Evolutionary conservation across 2,329 filamentous ascomycete genomes (phyloP).

Genomic region (Apiospora aurea): DNA sequence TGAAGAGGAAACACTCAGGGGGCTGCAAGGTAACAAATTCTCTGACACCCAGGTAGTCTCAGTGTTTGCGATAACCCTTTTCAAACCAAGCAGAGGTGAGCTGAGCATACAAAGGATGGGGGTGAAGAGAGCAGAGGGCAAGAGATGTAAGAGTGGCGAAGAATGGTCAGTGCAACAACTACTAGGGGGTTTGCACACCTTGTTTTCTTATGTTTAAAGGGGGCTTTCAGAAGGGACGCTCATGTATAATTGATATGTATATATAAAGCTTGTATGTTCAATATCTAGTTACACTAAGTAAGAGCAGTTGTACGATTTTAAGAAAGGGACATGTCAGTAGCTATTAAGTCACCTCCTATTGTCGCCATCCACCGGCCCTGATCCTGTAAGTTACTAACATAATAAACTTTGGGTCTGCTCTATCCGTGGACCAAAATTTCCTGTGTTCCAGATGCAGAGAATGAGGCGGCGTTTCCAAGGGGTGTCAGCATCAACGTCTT

Average conservation of each 20-base stretch:
- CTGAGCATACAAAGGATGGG: not conserved
- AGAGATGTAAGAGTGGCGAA: not conserved
- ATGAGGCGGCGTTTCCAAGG: not conserved
- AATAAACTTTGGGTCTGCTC: too few species aligned
- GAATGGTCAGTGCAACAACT: not conserved
- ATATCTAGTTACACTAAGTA: not conserved
- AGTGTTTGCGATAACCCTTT: not conserved
- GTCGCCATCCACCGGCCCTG: not conserved
- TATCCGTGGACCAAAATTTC: too few species aligned
- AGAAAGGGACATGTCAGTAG: not conserved
- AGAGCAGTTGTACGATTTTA: not conserved
- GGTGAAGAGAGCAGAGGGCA: not conserved
- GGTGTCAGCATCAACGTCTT: not conserved
- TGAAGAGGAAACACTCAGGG: not conserved
- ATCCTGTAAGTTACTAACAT: not conserved
- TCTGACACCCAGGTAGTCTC: not conserved
- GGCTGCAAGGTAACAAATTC: not conserved
- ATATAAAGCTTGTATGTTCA: not conserved
- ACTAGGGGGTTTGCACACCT: not conserved
- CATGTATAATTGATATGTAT: not conserved
- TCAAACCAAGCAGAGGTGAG: not conserved
- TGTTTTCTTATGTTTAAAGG: slow-evolving; percentile 1
- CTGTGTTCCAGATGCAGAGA: not conserved
- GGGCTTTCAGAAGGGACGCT: not conserved
- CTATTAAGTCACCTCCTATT: not conserved